Conservation (phyloP, 371 early-diverging fungal genomes). For the Rhizopus sp. region DNA sequence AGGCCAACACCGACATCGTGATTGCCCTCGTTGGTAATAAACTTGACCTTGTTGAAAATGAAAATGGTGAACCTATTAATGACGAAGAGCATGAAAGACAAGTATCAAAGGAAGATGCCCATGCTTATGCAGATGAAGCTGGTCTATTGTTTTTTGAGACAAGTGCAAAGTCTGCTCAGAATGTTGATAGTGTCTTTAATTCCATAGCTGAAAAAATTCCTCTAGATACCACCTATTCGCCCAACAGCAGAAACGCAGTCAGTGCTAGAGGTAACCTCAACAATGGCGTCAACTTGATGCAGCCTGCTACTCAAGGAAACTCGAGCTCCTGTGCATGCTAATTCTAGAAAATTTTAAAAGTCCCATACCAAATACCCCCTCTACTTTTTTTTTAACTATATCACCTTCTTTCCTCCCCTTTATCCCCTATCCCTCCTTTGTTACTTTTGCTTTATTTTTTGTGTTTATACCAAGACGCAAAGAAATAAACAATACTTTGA, state of each 20-base stretch:
- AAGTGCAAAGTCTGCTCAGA: slow-evolving; percentile 86
- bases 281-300: slow-evolving; percentile 22
- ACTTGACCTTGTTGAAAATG: slow-evolving; percentile 72
- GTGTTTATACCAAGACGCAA: neutral
- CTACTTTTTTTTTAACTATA: neutral
- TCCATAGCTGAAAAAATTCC: slow-evolving; percentile 26
- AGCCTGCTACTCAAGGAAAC: slow-evolving; percentile 8
- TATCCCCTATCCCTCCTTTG: neutral
- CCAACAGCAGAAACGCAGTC: slow-evolving; percentile 11
- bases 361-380: neutral
- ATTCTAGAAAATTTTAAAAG: neutral
- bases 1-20: slow-evolving; percentile 94
- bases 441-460: neutral
- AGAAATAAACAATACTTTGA: neutral
- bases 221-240: slow-evolving; percentile 12
- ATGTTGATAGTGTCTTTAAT: slow-evolving; percentile 77
- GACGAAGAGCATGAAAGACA: slow-evolving; percentile 63
- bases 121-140: slow-evolving; percentile 76
- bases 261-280: slow-evolving; percentile 15
- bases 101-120: slow-evolving; percentile 62
- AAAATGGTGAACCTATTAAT: slow-evolving; percentile 14
- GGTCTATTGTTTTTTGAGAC: slow-evolving; percentile 82
- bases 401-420: neutral
- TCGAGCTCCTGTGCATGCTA: slow-evolving; percentile 28
- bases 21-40: slow-evolving; percentile 98